Conservation (phyloP, 1,284 basidiomycete genomes). For the Grifola frondosa region DNA sequence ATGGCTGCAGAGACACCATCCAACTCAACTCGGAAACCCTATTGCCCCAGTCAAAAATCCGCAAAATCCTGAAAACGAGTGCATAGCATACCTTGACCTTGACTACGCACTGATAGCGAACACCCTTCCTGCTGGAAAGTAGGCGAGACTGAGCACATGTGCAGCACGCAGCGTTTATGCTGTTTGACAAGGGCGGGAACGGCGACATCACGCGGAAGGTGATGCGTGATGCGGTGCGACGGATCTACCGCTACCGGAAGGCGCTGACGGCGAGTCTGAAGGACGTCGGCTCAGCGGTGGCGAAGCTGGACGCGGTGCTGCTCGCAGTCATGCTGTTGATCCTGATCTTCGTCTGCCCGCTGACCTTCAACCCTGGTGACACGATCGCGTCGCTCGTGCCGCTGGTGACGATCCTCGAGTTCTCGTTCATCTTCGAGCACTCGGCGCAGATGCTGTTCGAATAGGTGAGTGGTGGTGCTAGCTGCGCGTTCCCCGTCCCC, state of each 20-base stretch:
- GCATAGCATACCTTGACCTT: slow-evolving; percentile 59
- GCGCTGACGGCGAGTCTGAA: slow-evolving; percentile 66
- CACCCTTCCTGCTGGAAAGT: too few species aligned
- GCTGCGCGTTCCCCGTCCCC: too few species aligned
- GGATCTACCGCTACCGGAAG: slow-evolving; percentile 79
- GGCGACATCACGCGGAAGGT: slow-evolving; percentile 78
- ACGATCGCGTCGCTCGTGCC: slow-evolving; percentile 76
- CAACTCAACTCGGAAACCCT: slow-evolving; percentile 63
- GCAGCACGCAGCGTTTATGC: slow-evolving; percentile 64
- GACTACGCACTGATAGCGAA: too few species aligned
- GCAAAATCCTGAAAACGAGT: not conserved
- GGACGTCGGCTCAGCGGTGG: slow-evolving; percentile 67
- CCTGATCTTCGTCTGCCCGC: slow-evolving; percentile 69
- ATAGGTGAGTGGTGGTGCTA: slow-evolving; percentile 50
- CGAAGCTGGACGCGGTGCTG: slow-evolving; percentile 73
- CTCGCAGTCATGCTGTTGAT: slow-evolving; percentile 57
- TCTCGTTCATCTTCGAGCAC: slow-evolving; percentile 80
- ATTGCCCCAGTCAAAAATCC: slow-evolving; percentile 3
- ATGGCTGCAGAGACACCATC: slow-evolving; percentile 59
- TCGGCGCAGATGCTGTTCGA: slow-evolving; percentile 81
- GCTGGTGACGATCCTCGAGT: slow-evolving; percentile 76
- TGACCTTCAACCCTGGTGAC: slow-evolving; percentile 71
- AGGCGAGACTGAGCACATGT: too few species aligned
- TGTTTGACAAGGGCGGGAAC: slow-evolving; percentile 85
- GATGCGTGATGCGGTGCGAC: slow-evolving; percentile 81